A percentile compares a stretch with the other conserved stretches of the same genome.
These are phyloP conservation scores for Kurtzmaniella natalensis DNA, from an alignment of 1,139 yeast genomes.

Conservation along the genomic window DNA sequence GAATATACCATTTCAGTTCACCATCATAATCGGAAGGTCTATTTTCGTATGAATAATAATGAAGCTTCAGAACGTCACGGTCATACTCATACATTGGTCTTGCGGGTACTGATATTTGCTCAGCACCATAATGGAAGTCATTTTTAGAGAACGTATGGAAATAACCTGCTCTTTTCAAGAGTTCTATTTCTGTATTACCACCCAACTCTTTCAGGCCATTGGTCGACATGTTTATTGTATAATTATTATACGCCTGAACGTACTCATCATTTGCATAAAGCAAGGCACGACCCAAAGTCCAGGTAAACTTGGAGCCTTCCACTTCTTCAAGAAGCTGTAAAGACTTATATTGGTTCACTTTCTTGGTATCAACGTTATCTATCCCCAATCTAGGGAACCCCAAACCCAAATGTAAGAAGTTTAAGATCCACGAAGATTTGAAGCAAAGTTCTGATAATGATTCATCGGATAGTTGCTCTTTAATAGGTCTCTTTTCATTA, in stretches of 20 bases:
- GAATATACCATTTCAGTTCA: conserved; percentile 37
- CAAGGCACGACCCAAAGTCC: conserved; percentile 83
- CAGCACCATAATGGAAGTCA: conserved; percentile 50
- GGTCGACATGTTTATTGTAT: conserved; percentile 13
- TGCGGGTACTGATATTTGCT: conserved; percentile 35
- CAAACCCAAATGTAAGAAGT: conserved; percentile 67
- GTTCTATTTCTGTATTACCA: conserved; percentile 23
- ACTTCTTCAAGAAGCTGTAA: conserved; percentile 60
- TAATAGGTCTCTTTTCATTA: conserved; percentile 22
- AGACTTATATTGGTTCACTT: conserved; percentile 31
- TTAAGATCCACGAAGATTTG: conserved; percentile 68
- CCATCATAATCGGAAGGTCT: conserved; percentile 18
- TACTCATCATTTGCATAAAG: conserved; percentile 53
- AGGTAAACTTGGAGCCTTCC: conserved; percentile 65
- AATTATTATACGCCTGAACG: conserved; percentile 33
- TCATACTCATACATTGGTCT: conserved; percentile 41
- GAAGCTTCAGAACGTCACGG: conserved; percentile 18
- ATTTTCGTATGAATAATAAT: conserved; percentile 27
- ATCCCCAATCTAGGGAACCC: conserved; percentile 61
- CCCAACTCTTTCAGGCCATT: no score
- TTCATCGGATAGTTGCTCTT: conserved; percentile 26
- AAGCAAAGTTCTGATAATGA: conserved; percentile 56
- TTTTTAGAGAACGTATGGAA: conserved; percentile 47
- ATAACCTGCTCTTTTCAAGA: conserved; percentile 35
- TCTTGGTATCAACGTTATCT: conserved; percentile 22